Base-by-base conservation (phyloP, 2,329 filamentous ascomycete genomes). In the Colletotrichum coccodes region DNA sequence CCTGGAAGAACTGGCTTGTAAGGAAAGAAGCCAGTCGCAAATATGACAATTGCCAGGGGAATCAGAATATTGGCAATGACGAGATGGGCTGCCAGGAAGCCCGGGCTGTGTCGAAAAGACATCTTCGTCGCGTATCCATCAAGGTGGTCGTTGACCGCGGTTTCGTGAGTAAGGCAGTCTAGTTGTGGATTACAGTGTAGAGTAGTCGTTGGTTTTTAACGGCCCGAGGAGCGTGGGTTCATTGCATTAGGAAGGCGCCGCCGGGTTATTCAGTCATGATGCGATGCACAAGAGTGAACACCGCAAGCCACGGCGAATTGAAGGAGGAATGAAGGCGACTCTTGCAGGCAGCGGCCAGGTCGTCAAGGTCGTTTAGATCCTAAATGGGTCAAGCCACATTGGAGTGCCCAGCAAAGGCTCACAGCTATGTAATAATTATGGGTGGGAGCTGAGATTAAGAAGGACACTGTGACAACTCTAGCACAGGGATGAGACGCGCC, bases 1-100 rank as follows among this genome's bases (percentile, higher is more conserved):
- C 96, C 96, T 12, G 95, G 90, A 54, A 99, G 86, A 72, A 97
- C 92, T 3, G 96, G 94, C 77, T 99, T 99, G 82, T 98, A 98
- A 8, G 96, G 96, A 77, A 99, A 99, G 86, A 99, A 99, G 16
- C 96, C 95, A 36, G 90, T 89, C 30, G 93, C 95, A 79, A 98
- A 98, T 72, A 92, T 81, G 61, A 92, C 73, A 71, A 95, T 89
- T 53, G 94, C 91, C 63, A 92, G 76, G 3, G 93, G 92, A 50
- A 97, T 89, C 70, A 97, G 81, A 36, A 94, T 64, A 79, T 98
- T 97, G 75, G 94, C 91, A 71, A 89, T 80, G 59, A 87, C 77
- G 70, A 94, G 87, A 71, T 87, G 77, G 59, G 42, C 28, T 46
- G 52, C 50, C 34, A 59, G 54, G 26, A 57, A 49, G 46, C 62